Evolutionary conservation across 164 flowering plant genomes (phyloP), one percentile per base, ranked within the genome.

Genomic region (Liriodendron chinense): DNA sequence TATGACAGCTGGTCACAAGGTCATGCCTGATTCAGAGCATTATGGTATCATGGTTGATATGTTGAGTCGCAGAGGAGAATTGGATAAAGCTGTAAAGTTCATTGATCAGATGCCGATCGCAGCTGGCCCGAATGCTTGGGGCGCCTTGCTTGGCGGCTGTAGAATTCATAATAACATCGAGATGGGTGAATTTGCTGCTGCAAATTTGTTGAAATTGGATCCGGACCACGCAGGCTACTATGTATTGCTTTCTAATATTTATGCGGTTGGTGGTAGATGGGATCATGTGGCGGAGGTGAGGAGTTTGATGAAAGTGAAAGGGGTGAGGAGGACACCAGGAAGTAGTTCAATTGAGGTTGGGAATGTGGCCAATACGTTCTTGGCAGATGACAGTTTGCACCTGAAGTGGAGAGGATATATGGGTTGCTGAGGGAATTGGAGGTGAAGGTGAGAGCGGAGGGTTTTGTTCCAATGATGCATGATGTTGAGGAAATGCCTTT

Each of bases 131-230:
- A 77, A 84, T 69, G 83, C 87, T 69, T 88, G 85, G 93, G 91
- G 90, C 48, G 88, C 93, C 21, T 77, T 90, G 74, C 86, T 90
- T 49, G 88, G 89, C 69, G 88, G 87, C 20, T 86, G 87, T 65
- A 79, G 87, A 77, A 81, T 85, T 74, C 88, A 90, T 75, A 78
- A 80, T 20, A 82, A 86, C 66, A 24, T 68, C 8, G 73, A 83
- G 75, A 70, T 86, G 59, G 92, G 85, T 65, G 89, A 87, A 74
- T 47, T 77, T n/a, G 90, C 82, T 0, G 89, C 86, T 18, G 74
- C 71, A 70, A 83, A 84, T 43, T 80, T 87, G 18, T 76, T 84
- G 20, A 23, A 69, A 49, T 53, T 82, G 50, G 90, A 87, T 63
- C 80, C 87, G 6, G 75, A 80, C 57, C 87, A 86, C 75, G 82